Percentiles rank a stretch among this genome's conserved stretches.
phyloP scores from a whole-genome alignment of 2,329 filamentous ascomycete genomes.

The Cladosporium sp. region DNA sequence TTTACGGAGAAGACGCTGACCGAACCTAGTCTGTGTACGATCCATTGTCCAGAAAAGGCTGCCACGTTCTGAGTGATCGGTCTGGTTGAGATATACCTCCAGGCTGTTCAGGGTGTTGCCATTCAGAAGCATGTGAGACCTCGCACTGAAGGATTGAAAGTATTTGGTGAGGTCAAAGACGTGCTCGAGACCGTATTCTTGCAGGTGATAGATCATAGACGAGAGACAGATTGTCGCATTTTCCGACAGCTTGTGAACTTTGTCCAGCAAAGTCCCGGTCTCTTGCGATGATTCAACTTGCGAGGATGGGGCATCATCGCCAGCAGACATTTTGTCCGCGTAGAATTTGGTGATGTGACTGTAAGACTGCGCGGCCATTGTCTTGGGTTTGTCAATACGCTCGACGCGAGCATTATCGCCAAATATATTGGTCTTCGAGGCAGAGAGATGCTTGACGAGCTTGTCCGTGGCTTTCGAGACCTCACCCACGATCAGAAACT shows the following conservation, averaged over 20 bases:
- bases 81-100: conserved; percentile 93
- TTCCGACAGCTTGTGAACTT: conserved; percentile 78
- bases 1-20: conserved; percentile 79
- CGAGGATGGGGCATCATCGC: conserved; percentile 30
- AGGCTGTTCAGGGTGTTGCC: conserved; percentile 91
- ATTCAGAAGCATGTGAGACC: conserved; percentile 93
- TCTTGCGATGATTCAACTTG: conserved; percentile 40
- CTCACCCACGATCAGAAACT: conserved; percentile 88
- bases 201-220: conserved; percentile 90
- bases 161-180: conserved; percentile 96
- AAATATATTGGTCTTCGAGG: conserved; percentile 83
- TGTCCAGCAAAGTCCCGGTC: conserved; percentile 66
- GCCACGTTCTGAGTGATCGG: conserved; percentile 76
- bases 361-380: conserved; percentile 76
- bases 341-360: conserved; percentile 93
- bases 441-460: conserved; percentile 81
- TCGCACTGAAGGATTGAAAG: conserved; percentile 89
- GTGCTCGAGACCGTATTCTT: conserved; percentile 88
- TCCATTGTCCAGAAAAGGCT: conserved; percentile 95
- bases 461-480: conserved; percentile 90
- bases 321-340: conserved; percentile 68
- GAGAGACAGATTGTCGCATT: conserved; percentile 87
- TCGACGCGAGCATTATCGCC: conserved; percentile 87
- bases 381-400: conserved; percentile 68
- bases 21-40: conserved; percentile 85